phyloP scores from a whole-genome alignment of 2,329 filamentous ascomycete species.

The Canariomyces notabilis region DNA sequence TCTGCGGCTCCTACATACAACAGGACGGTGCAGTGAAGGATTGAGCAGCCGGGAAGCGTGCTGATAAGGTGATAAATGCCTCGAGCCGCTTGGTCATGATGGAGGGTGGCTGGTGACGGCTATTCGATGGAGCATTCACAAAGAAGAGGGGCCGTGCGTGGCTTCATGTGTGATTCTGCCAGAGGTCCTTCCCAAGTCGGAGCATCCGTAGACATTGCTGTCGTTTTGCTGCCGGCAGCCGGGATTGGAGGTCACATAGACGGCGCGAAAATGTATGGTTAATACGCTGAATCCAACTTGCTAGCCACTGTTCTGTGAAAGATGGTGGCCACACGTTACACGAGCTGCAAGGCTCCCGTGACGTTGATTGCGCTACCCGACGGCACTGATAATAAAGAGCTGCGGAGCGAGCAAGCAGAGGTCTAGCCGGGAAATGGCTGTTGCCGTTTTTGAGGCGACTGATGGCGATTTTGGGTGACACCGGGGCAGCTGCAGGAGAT shows the following conservation, averaged over 20 bases:
- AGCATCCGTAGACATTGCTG: conserved; percentile 7
- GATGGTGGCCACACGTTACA: conserved; percentile 11
- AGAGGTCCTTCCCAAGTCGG: conserved; percentile 15
- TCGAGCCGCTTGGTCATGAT: conserved; percentile 6
- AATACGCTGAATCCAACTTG: conserved; percentile 2
- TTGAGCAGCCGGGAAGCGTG: conserved; percentile 1
- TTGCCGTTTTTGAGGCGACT: background rate
- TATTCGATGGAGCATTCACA: conserved; percentile 7
- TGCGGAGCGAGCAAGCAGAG: background rate
- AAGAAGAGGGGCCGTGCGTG: conserved; percentile 9
- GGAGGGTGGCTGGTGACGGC: conserved; percentile 15
- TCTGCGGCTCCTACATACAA: conserved; percentile 1
- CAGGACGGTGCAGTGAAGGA: conserved; percentile 7
- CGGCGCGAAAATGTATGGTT: background rate
- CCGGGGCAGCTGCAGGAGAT: background rate
- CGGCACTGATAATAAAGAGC: conserved; percentile 1
- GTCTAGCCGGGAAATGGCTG: background rate
- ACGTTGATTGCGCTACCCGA: conserved; percentile 14
- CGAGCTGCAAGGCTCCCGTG: conserved; percentile 16
- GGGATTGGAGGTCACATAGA: background rate
- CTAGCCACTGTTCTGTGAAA: conserved; percentile 7
- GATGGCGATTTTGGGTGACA: background rate
- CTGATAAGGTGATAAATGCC: conserved; percentile 20
- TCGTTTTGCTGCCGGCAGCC: background rate
- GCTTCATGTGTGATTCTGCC: background rate